Conservation (phyloP, 2,329 filamentous ascomycete genomes). For the Aspergillus spinulosporus region DNA sequence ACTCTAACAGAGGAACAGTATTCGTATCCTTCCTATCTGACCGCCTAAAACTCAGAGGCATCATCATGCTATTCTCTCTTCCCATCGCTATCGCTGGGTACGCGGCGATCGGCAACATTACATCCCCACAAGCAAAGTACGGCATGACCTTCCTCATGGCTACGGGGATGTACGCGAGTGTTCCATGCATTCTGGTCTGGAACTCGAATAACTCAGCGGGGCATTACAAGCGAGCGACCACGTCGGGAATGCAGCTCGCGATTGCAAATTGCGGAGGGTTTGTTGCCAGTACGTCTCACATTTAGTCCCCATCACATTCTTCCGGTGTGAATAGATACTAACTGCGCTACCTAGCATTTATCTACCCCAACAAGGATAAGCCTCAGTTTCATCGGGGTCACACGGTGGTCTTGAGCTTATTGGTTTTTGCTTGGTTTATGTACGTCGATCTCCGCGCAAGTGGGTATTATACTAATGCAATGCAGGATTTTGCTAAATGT, state of each 20-base stretch:
- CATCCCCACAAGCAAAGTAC: slow-evolving; percentile 56
- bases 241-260: slow-evolving; percentile 63
- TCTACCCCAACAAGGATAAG: slow-evolving; percentile 58
- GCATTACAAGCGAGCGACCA: slow-evolving; percentile 70
- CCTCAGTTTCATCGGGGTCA: slow-evolving; percentile 63
- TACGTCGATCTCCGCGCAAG: slow-evolving; percentile 43
- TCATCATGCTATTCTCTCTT: slow-evolving; percentile 63
- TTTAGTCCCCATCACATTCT: background rate
- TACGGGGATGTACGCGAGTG: slow-evolving; percentile 62
- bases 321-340: background rate
- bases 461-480: slow-evolving; percentile 21
- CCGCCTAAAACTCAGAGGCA: slow-evolving; percentile 58
- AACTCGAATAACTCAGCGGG: slow-evolving; percentile 67
- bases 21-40: slow-evolving; percentile 59
- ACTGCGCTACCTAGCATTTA: slow-evolving; percentile 48
- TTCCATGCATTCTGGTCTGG: slow-evolving; percentile 65
- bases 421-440: slow-evolving; percentile 65
- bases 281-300: slow-evolving; percentile 53
- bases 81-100: slow-evolving; percentile 68
- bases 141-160: slow-evolving; percentile 70
- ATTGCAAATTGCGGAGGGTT: slow-evolving; percentile 69
- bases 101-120: slow-evolving; percentile 60
- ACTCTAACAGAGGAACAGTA: slow-evolving; percentile 17
- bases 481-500: slow-evolving; percentile 60
- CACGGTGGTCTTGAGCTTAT: slow-evolving; percentile 59